Conservation (phyloP, 768 basidiomycete species). For the Mycena vitilis region DNA sequence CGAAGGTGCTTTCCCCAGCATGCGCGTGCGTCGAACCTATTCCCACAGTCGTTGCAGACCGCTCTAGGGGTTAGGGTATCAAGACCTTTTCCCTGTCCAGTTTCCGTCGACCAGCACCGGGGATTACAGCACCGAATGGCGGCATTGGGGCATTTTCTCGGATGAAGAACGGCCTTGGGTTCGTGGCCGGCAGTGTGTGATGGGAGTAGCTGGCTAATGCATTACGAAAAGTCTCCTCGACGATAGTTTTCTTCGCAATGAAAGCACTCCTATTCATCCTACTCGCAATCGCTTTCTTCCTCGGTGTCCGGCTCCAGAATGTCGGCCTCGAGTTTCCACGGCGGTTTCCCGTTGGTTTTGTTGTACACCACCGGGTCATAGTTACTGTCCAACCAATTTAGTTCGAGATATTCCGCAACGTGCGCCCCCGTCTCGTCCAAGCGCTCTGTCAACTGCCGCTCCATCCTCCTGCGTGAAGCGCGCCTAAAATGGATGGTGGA, state of each 20-base stretch:
- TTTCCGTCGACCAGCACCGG: too few relatives aligned
- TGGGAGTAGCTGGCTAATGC: not conserved
- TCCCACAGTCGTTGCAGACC: too few relatives aligned
- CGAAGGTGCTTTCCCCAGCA: too few relatives aligned
- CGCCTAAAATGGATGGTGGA: conserved; percentile 17
- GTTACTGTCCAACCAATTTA: conserved; percentile 9
- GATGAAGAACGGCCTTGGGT: not conserved
- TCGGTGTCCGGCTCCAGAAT: not conserved
- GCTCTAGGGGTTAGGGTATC: too few relatives aligned
- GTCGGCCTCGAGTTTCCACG: not conserved
- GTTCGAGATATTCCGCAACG: not conserved
- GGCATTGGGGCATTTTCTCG: not conserved
- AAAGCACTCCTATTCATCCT: not conserved
- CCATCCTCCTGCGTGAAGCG: conserved; percentile 16
- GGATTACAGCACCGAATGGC: too few relatives aligned
- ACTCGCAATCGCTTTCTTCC: not conserved
- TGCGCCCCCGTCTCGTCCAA: conserved; percentile 8
- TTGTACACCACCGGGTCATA: conserved; percentile 4
- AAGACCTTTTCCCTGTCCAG: too few relatives aligned
- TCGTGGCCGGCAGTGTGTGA: not conserved
- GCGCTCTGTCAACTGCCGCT: not conserved
- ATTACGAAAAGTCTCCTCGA: not conserved
- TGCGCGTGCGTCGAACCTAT: too few relatives aligned
- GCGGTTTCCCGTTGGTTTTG: conserved; percentile 13
- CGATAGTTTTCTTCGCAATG: not conserved